Evolutionary conservation across 1,284 basidiomycete genomes (phyloP), one percentile per base, ranked within the genome.

Genomic region (Phellopilus nigrolimitatus): DNA sequence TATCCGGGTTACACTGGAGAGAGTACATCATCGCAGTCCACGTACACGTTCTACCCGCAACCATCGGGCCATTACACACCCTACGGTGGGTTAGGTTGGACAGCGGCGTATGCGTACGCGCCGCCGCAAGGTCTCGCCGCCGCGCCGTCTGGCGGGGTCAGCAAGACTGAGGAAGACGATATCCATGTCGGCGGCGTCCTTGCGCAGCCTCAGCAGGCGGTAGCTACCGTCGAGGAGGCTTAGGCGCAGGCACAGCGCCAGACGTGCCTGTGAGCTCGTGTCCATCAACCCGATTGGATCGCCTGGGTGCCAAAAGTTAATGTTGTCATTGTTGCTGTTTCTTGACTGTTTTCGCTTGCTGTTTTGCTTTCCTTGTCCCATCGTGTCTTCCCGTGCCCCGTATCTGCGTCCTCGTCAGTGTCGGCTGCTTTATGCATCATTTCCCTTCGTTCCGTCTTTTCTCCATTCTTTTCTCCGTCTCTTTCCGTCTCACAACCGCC

Each of bases 141-240:
- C 31, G 37, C 38, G 10, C 15, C 47, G 9, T 38, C 37, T 9
- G 27, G 17, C 9, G 37, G 27, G 12, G 47, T 40, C 30, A 38
- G 47, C 10, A 49, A 49, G 19, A 40, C 38, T 27, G 47, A 49
- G 25, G 47, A 49, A 4, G 47, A 49, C 19, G 47, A 49, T 17
- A 12, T 31, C 8, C 42, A 44, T 19, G 42, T 44, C 9, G 38
- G 36, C 22, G 38, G 47, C 36, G 37, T 37, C 13, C 36, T 28
- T 31, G 37, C 47, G n/a, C 47, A 49, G 17, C 25, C 47, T n/a
- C 47, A 34, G 17, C 36, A 40, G 37, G 27, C 47, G 4, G 39
- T 49, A n/a, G 47, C 22, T 31, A n/a, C n/a, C n/a, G 39, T 24
- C 38, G 47, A 49, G 37, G 37, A 40, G n/a, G 36, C 36, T 31